A percentile compares a stretch with the other conserved stretches of the same genome.
These are phyloP conservation scores for Ogataea ramenticola DNA, from an alignment of 805 yeast species.

Conservation along the genomic window DNA sequence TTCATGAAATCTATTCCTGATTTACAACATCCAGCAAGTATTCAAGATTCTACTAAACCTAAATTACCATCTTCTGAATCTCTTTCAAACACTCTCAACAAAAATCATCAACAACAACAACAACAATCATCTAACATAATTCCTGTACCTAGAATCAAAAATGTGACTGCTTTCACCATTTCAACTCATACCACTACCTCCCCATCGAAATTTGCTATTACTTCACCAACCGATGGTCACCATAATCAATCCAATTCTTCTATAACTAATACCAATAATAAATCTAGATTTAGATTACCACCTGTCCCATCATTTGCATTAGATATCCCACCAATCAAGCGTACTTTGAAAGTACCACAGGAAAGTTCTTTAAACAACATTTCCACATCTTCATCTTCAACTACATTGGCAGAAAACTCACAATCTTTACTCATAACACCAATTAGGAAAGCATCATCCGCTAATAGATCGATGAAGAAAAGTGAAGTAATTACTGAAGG, in stretches of 20 bases:
- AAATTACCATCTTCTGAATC: neutral
- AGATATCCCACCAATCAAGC: conserved; percentile 1
- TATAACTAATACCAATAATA: neutral
- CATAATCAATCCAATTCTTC: neutral
- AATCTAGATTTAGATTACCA: conserved; percentile 17
- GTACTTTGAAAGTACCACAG: conserved; percentile 4
- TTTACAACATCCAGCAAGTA: conserved; percentile 5
- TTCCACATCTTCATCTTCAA: neutral
- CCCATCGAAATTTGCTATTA: conserved; percentile 20
- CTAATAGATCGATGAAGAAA: no score
- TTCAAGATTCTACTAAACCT: conserved; percentile 1
- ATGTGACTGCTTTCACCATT: conserved; percentile 3
- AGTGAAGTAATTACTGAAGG: neutral
- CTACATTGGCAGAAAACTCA: neutral
- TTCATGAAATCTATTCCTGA: conserved; percentile 12
- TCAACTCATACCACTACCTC: conserved; percentile 12
- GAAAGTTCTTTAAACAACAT: neutral
- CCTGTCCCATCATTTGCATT: conserved; percentile 21
- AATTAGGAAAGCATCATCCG: neutral
- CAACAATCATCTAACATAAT: neutral
- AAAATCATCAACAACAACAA: conserved; percentile 1
- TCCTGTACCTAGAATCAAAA: conserved; percentile 2
- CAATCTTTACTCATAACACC: neutral
- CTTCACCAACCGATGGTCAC: conserved; percentile 3
- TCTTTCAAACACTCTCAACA: neutral